Percentiles rank a stretch among this genome's conserved stretches.
These are phyloP conservation scores for Cymbidium sinense DNA, from an alignment of 106 monocot genomes.

Conservation along the genomic window DNA sequence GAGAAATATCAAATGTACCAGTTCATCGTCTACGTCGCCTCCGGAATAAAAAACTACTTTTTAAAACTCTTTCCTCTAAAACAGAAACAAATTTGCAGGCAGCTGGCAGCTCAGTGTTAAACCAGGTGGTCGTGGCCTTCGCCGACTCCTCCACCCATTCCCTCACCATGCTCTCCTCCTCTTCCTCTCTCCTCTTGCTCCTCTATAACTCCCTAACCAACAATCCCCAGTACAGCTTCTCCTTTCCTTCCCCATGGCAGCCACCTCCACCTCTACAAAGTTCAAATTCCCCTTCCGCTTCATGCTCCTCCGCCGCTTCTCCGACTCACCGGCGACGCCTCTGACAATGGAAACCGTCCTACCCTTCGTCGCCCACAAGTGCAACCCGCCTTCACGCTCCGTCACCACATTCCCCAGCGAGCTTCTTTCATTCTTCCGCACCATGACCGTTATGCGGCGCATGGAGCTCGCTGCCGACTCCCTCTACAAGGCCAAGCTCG, in stretches of 20 bases:
- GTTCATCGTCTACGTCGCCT: too few species aligned
- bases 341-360: constrained; percentile 44
- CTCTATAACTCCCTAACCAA: too few species aligned
- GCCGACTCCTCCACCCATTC: too few species aligned
- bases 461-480: constrained; percentile 88
- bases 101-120: too few species aligned
- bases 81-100: too few species aligned
- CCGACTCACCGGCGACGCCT: background rate
- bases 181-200: too few species aligned
- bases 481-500: constrained; percentile 89
- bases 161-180: too few species aligned
- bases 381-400: constrained; percentile 27
- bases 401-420: constrained; percentile 46
- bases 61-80: too few species aligned
- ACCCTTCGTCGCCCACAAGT: constrained; percentile 42
- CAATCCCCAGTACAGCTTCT: too few species aligned
- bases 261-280: background rate
- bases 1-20: too few species aligned
- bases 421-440: constrained; percentile 61
- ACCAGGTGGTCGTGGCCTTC: too few species aligned
- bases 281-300: background rate
- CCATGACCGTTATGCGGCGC: constrained; percentile 70
- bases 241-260: background rate
- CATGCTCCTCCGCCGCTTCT: background rate
- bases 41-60: too few species aligned